These are phyloP conservation scores for Starmerella roubikii DNA, from an alignment of 805 yeast genomes.

Conservation along the genomic window DNA sequence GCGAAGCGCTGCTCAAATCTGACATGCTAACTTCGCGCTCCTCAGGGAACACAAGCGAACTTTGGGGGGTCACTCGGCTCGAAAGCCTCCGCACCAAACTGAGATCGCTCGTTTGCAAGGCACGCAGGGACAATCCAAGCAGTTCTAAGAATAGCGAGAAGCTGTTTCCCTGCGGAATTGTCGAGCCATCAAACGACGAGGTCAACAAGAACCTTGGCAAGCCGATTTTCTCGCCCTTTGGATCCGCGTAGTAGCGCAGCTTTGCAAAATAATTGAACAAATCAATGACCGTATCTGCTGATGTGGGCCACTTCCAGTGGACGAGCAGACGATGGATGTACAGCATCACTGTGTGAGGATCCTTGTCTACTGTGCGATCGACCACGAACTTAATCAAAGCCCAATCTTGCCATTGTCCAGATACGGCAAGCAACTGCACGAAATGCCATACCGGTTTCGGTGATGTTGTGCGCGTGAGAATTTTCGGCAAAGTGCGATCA, in stretches of 20 bases:
- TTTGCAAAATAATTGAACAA: slow-evolving; percentile 16
- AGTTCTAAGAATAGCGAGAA: slow-evolving; percentile 18
- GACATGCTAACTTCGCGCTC: slow-evolving; percentile 9
- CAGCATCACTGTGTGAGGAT: slow-evolving; percentile 4
- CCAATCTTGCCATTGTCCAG: slow-evolving; percentile 6
- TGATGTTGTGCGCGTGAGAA: neutral
- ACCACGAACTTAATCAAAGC: slow-evolving; percentile 2
- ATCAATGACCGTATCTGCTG: slow-evolving; percentile 8
- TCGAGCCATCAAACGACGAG: slow-evolving; percentile 15
- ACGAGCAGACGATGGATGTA: slow-evolving; percentile 9
- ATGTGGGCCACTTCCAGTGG: slow-evolving; percentile 18
- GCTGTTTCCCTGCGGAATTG: slow-evolving; percentile 5
- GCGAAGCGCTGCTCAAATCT: slow-evolving; percentile 17
- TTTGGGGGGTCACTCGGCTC: slow-evolving; percentile 19
- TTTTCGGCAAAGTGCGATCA: neutral
- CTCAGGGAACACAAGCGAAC: slow-evolving; percentile 15
- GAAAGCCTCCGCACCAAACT: slow-evolving; percentile 8
- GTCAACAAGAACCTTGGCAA: slow-evolving; percentile 14
- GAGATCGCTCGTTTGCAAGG: neutral
- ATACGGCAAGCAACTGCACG: too few relatives aligned
- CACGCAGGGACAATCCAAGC: slow-evolving; percentile 16
- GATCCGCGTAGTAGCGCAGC: slow-evolving; percentile 18
- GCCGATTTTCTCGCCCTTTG: slow-evolving; percentile 16
- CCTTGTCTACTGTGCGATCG: neutral
- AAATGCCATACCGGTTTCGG: slow-evolving; percentile 10